A percentile compares a stretch with the other conserved stretches of the same genome.
Evolutionary conservation across 1,284 basidiomycete species (phyloP).

Genomic region (Phlebopus sp.): DNA sequence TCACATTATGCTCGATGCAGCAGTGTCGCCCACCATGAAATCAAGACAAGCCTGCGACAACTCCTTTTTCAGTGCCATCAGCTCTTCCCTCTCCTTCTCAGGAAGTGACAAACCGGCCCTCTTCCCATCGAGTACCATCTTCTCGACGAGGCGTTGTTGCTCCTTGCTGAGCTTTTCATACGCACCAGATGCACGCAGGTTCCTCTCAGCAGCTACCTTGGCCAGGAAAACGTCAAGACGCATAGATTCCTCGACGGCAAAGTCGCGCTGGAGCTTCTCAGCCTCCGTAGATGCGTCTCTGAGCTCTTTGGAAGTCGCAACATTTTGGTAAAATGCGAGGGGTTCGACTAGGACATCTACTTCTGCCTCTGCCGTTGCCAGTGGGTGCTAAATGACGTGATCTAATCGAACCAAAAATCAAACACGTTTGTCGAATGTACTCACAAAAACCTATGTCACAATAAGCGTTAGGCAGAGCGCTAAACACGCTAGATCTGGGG

Average conservation of each 20-base stretch:
- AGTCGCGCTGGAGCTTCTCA: constrained; percentile 66
- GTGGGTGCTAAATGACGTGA: constrained; percentile 35
- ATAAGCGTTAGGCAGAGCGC: constrained; percentile 1
- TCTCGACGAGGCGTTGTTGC: constrained; percentile 70
- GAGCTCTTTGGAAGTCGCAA: constrained; percentile 66
- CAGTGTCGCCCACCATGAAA: constrained; percentile 54
- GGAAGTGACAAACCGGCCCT: constrained; percentile 73
- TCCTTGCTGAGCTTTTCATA: constrained; percentile 63
- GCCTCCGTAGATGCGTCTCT: constrained; percentile 73
- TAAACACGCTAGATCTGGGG: not conserved
- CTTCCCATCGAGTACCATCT: constrained; percentile 74
- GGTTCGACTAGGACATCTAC: constrained; percentile 55
- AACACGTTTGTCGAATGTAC: constrained; percentile 27
- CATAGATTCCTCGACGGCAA: constrained; percentile 70
- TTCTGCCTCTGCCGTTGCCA: constrained; percentile 57
- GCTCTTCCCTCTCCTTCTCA: constrained; percentile 54
- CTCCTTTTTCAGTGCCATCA: constrained; percentile 64
- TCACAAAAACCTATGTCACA: constrained; percentile 60
- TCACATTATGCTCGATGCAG: constrained; percentile 77
- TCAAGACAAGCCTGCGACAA: constrained; percentile 69
- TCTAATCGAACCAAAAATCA: constrained; percentile 26
- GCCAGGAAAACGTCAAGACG: constrained; percentile 74
- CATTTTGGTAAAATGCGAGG: constrained; percentile 75
- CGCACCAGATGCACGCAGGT: constrained; percentile 54
- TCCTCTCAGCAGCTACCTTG: constrained; percentile 65